These are phyloP conservation scores for Eutrema salsugineum DNA, from an alignment of 441 rosid genomes.

Conservation along the genomic window DNA sequence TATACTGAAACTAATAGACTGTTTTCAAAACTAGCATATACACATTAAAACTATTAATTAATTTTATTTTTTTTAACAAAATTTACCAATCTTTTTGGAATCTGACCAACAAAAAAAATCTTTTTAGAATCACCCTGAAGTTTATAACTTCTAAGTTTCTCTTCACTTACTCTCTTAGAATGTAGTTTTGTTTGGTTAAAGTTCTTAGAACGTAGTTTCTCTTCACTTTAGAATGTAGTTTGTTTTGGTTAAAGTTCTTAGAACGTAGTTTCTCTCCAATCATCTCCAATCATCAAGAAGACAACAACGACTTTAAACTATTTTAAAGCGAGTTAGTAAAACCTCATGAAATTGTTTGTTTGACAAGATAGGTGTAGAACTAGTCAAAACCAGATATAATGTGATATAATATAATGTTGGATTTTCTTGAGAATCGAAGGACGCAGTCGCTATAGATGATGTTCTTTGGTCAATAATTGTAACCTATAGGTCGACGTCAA, in stretches of 20 bases:
- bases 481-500: constrained; percentile 29
- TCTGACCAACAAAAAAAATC: no score
- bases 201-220: no score
- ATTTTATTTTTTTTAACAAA: no score
- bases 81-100: no score
- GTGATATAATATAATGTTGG: constrained; percentile 14
- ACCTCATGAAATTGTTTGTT: not conserved
- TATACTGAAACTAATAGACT: no score
- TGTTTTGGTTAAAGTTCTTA: no score
- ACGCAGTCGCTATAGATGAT: constrained; percentile 22
- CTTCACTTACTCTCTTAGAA: not conserved
- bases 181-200: no score
- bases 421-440: constrained; percentile 21
- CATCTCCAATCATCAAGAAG: not conserved
- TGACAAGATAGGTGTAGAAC: constrained; percentile 14
- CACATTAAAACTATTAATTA: no score
- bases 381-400: constrained; percentile 21
- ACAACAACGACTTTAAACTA: constrained; percentile 2
- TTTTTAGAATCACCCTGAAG: no score
- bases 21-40: no score
- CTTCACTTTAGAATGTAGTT: no score
- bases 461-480: constrained; percentile 28
- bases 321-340: not conserved
- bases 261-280: not conserved
- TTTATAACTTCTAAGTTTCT: not conserved